These are phyloP conservation scores for Suhomyces sp. DNA, from an alignment of 805 yeast genomes.

Conservation along the genomic window DNA sequence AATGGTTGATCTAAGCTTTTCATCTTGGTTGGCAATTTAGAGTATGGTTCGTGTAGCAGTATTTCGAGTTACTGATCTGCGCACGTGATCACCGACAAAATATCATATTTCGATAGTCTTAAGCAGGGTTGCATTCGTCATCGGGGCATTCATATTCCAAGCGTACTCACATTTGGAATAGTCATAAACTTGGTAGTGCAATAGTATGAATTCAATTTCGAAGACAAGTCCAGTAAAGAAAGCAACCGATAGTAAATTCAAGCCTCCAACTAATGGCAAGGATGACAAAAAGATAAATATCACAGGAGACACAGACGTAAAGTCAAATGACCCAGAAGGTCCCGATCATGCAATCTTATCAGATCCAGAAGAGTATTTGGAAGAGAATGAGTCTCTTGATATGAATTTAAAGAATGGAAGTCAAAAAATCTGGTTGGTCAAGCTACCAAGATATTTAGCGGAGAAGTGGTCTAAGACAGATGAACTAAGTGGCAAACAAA, in stretches of 20 bases:
- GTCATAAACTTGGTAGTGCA: not conserved
- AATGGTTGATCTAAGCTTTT: slow-evolving; percentile 14
- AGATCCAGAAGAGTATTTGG: slow-evolving; percentile 45
- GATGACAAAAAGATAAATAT: not conserved
- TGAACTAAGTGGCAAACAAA: slow-evolving; percentile 63
- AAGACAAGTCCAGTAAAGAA: slow-evolving; percentile 14
- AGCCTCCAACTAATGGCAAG: not conserved
- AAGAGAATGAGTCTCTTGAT: slow-evolving; percentile 69
- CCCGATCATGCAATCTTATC: slow-evolving; percentile 35
- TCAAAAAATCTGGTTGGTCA: slow-evolving; percentile 87
- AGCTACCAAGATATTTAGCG: slow-evolving; percentile 83
- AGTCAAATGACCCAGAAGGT: slow-evolving; percentile 8
- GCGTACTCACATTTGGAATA: not conserved
- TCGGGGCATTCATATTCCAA: not conserved
- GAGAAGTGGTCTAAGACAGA: slow-evolving; percentile 70
- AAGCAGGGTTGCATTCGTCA: not conserved
- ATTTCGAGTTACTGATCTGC: not conserved
- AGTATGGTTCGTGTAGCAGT: not conserved
- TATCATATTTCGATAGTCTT: not conserved
- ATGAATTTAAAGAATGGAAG: slow-evolving; percentile 60
- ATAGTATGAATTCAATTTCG: slow-evolving; percentile 8
- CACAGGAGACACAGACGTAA: not conserved
- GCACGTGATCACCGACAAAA: not conserved
- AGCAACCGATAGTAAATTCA: not conserved
- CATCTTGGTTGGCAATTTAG: not conserved